phyloP scores from a whole-genome alignment of 768 basidiomycete genomes.

The Suillus cothurnatus region DNA sequence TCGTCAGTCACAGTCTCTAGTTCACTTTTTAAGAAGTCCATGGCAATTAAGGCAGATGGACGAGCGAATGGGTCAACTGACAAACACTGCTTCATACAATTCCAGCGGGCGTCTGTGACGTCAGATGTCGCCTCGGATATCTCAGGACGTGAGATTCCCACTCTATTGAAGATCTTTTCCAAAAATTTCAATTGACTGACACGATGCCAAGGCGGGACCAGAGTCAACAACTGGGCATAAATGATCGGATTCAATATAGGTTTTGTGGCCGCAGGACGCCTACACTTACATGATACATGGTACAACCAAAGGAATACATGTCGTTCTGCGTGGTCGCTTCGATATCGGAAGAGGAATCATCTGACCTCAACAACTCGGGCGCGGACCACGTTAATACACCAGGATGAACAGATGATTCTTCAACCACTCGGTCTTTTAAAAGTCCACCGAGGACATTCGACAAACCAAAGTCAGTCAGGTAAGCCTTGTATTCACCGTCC shows the following conservation, averaged over 20 bases:
- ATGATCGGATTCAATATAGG: not conserved
- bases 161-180: not conserved
- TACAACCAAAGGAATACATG: constrained; percentile 19
- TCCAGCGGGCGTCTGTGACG: no score
- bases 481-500: constrained; percentile 27
- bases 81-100: no score
- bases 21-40: not conserved
- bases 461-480: constrained; percentile 41
- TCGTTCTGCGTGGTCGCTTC: no score
- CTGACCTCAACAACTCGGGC: constrained; percentile 22
- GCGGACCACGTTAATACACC: no score
- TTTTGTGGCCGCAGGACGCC: no score
- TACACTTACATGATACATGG: no score
- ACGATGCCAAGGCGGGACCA: not conserved
- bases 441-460: no score
- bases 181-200: no score
- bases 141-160: not conserved
- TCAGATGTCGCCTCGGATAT: not conserved
- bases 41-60: not conserved
- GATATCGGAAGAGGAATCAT: no score
- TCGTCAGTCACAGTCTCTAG: not conserved
- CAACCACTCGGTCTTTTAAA: no score
- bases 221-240: not conserved
- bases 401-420: constrained; percentile 20
- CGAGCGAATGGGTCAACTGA: not conserved